phyloP scores from a whole-genome alignment of 345 rosid genomes.

The Passiflora organensis region DNA sequence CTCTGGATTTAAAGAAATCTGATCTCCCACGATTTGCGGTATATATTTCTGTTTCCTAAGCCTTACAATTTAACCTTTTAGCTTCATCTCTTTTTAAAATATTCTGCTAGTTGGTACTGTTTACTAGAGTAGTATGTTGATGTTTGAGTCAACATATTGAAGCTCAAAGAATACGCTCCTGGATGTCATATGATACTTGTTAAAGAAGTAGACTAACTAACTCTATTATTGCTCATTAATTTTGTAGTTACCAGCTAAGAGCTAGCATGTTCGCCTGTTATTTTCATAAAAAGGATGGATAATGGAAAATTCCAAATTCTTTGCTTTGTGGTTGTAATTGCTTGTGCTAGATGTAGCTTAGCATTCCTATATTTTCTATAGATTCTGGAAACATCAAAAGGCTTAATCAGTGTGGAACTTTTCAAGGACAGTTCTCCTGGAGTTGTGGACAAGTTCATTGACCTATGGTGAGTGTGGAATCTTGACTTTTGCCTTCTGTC shows the following conservation, averaged over 20 bases:
- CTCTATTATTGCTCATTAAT: background rate
- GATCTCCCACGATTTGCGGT: slow-evolving; percentile 26
- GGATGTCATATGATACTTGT: background rate
- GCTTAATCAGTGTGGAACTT: slow-evolving; percentile 60
- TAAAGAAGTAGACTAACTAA: background rate
- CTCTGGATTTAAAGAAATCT: slow-evolving; percentile 10
- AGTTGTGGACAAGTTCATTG: slow-evolving; percentile 72
- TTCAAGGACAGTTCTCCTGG: slow-evolving; percentile 66
- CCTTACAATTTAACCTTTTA: background rate
- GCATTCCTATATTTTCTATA: too few relatives aligned
- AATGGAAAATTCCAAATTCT: too few relatives aligned
- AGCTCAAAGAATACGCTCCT: background rate
- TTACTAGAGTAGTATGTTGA: too few relatives aligned
- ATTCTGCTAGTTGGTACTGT: background rate
- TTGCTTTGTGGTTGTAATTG: too few relatives aligned
- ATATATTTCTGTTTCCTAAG: slow-evolving; percentile 8
- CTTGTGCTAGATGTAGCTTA: too few relatives aligned
- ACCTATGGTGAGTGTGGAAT: slow-evolving; percentile 50
- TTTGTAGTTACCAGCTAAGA: too few relatives aligned
- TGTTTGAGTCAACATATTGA: background rate
- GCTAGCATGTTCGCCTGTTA: too few relatives aligned
- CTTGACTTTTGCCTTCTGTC: too few relatives aligned
- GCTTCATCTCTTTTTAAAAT: background rate
- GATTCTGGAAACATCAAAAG: slow-evolving; percentile 78
- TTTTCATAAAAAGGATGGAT: too few relatives aligned